A percentile compares a stretch with the other conserved stretches of the same genome.
Conservation (phyloP, 2,329 filamentous ascomycete species). For the Penicillium sp. region DNA sequence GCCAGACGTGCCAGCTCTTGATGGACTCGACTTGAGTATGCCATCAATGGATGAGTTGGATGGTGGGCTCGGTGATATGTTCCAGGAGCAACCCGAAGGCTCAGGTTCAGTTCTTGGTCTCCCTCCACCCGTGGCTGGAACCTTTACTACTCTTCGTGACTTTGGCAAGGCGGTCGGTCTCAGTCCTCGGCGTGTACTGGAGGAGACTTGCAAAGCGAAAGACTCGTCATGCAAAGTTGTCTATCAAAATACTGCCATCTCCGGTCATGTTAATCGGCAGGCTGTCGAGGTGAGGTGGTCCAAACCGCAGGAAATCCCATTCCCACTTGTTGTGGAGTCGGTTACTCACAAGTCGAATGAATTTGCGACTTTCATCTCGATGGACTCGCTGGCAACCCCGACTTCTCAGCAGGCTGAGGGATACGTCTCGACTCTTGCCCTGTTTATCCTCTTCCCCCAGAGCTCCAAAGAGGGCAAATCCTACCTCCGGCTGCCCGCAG, state of each 20-base stretch:
- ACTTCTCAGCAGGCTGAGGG: constrained; percentile 78
- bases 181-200: constrained; percentile 68
- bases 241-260: constrained; percentile 66
- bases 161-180: constrained; percentile 80
- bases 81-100: constrained; percentile 44
- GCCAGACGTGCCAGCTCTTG: neutral
- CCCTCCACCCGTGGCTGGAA: constrained; percentile 30
- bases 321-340: constrained; percentile 39
- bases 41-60: constrained; percentile 31
- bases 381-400: constrained; percentile 68
- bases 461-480: constrained; percentile 81
- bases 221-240: constrained; percentile 54
- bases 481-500: constrained; percentile 67
- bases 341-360: constrained; percentile 45
- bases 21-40: constrained; percentile 17
- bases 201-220: constrained; percentile 83
- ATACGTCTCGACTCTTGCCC: constrained; percentile 71
- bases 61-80: constrained; percentile 53
- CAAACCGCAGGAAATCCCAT: constrained; percentile 58
- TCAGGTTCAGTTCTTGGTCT: constrained; percentile 37
- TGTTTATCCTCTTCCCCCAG: constrained; percentile 76
- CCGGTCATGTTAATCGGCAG: constrained; percentile 70
- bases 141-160: constrained; percentile 60
- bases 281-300: constrained; percentile 72
- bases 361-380: constrained; percentile 59